A percentile compares a stretch with the other conserved stretches of the same genome.
Evolutionary conservation across 805 yeast species (phyloP).

Genomic region (Kodamaea kakaduensis): DNA sequence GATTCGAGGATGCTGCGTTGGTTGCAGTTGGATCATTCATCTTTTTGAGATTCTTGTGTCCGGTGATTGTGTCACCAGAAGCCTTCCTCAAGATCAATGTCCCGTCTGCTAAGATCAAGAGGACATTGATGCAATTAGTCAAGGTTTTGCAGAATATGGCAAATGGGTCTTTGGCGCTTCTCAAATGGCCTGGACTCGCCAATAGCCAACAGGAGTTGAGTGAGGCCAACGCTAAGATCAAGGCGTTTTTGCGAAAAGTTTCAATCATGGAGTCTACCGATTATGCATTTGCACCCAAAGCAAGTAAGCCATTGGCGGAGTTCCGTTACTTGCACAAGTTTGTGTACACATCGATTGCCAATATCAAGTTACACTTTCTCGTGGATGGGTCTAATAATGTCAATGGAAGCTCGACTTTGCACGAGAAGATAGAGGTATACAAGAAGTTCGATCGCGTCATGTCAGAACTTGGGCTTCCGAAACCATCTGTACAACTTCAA

Average conservation of each 20-base stretch:
- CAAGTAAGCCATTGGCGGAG: slow-evolving; percentile 32
- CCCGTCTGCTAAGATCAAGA: slow-evolving; percentile 39
- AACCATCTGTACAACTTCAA: slow-evolving; percentile 50
- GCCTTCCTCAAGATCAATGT: slow-evolving; percentile 37
- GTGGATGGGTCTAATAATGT: slow-evolving; percentile 17
- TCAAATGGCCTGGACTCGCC: slow-evolving; percentile 60
- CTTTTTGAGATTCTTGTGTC: slow-evolving; percentile 76
- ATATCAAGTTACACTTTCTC: slow-evolving; percentile 27
- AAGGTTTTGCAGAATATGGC: slow-evolving; percentile 84
- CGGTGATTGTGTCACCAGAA: slow-evolving; percentile 88
- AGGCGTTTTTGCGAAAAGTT: slow-evolving; percentile 24
- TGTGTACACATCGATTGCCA: slow-evolving; percentile 30
- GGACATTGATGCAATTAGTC: slow-evolving; percentile 74
- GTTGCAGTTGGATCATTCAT: slow-evolving; percentile 83
- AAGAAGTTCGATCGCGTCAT: slow-evolving; percentile 45
- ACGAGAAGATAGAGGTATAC: slow-evolving; percentile 25
- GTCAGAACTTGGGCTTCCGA: slow-evolving; percentile 56
- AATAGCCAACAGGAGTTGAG: slow-evolving; percentile 38
- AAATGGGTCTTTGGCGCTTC: slow-evolving; percentile 64
- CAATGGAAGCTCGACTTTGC: slow-evolving; percentile 18
- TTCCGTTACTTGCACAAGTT: slow-evolving; percentile 40
- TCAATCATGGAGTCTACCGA: slow-evolving; percentile 15
- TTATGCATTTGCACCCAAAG: slow-evolving; percentile 11
- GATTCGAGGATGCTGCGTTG: slow-evolving; percentile 56
- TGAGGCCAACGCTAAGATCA: slow-evolving; percentile 25